These are phyloP conservation scores for Globisporangium viniferum DNA, from an alignment of 352 stramenopile species.

Conservation along the genomic window DNA sequence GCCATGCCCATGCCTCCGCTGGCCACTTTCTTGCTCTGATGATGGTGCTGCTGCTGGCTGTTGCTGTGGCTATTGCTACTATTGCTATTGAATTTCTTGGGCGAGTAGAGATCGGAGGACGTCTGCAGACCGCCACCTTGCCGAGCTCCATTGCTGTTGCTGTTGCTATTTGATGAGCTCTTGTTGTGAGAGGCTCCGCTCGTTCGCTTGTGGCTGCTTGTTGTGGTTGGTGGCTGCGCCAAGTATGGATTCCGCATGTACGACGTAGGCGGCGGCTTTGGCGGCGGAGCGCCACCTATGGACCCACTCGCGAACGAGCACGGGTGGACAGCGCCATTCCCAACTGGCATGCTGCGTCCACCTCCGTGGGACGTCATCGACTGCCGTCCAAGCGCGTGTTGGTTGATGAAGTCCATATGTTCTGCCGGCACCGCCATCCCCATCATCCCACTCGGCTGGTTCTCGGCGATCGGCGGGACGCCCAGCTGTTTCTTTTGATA, in stretches of 20 bases:
- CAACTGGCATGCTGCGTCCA: background rate
- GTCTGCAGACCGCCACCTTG: slow-evolving; percentile 23
- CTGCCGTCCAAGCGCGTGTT: slow-evolving; percentile 30
- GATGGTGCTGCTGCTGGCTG: background rate
- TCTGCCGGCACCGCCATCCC: slow-evolving; percentile 26
- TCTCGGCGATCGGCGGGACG: slow-evolving; percentile 35
- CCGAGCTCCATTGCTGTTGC: slow-evolving; percentile 1
- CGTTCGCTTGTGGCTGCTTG: slow-evolving; percentile 25
- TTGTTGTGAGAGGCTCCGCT: slow-evolving; percentile 10
- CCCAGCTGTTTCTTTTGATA: slow-evolving; percentile 21
- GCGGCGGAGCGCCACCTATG: slow-evolving; percentile 15
- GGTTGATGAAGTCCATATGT: slow-evolving; percentile 38
- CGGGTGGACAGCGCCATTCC: slow-evolving; percentile 20
- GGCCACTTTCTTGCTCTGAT: slow-evolving; percentile 10
- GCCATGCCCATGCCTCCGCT: slow-evolving; percentile 12
- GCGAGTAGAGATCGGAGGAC: slow-evolving; percentile 52
- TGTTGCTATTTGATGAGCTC: background rate
- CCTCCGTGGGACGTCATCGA: slow-evolving; percentile 68
- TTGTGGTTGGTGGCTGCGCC: slow-evolving; percentile 7
- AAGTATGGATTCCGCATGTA: slow-evolving; percentile 51
- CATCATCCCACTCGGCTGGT: slow-evolving; percentile 18
- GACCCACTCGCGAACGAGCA: slow-evolving; percentile 23
- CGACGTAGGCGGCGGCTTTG: slow-evolving; percentile 44
- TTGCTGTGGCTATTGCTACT: slow-evolving; percentile 11
- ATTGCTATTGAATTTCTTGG: slow-evolving; percentile 32